Evolutionary conservation across 177 flowering plant genomes (phyloP).

Genomic region (Vitis hybrid): DNA sequence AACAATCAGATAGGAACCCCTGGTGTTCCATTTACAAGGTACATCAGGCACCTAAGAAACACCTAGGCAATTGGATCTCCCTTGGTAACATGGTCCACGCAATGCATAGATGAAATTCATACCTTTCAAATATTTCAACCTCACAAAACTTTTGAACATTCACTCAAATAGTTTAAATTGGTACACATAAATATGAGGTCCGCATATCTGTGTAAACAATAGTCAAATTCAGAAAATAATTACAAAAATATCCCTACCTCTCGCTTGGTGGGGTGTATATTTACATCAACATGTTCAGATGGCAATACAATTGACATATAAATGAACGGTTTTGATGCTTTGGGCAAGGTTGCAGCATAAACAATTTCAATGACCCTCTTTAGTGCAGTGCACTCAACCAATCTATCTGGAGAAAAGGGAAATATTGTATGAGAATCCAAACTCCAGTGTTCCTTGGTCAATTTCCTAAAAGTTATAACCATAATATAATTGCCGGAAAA

Average conservation of each 20-base stretch:
- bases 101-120: not conserved
- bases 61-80: not conserved
- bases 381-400: constrained; percentile 86
- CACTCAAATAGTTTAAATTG: no score
- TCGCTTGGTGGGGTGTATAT: constrained; percentile 93
- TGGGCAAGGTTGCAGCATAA: constrained; percentile 93
- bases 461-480: no score
- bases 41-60: not conserved
- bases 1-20: not conserved
- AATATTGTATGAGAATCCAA: constrained; percentile 1
- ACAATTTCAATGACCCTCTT: constrained; percentile 94
- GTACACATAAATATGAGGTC: no score
- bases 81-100: not conserved
- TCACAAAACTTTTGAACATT: no score
- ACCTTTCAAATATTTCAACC: not conserved
- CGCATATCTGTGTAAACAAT: not conserved
- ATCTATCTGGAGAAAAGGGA: constrained; percentile 55
- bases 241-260: constrained; percentile 53
- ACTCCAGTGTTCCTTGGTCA: no score
- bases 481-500: not conserved
- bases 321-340: constrained; percentile 94
- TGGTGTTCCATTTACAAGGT: not conserved
- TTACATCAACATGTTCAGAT: constrained; percentile 91
- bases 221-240: not conserved
- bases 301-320: constrained; percentile 92